Conservation (phyloP, 768 basidiomycete genomes). For the Mycena sanguinolenta region DNA sequence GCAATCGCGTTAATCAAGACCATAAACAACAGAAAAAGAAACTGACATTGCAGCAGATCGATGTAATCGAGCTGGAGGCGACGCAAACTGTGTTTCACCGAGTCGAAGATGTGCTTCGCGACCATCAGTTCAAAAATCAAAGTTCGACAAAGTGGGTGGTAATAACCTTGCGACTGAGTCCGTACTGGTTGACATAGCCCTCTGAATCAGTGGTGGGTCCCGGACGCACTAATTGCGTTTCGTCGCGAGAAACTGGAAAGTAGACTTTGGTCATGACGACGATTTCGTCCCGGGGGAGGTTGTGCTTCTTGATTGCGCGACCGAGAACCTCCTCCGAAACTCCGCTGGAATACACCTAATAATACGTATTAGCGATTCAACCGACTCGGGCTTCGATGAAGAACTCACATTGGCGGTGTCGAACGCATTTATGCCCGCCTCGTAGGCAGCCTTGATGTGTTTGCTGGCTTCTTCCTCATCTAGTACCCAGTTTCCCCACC, state of each 20-base stretch:
- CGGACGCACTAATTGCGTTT: slow-evolving; percentile 46
- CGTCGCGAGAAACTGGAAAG: slow-evolving; percentile 43
- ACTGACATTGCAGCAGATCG: slow-evolving; percentile 65
- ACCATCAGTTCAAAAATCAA: too few species aligned
- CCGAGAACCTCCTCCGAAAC: slow-evolving; percentile 57
- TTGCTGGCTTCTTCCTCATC: slow-evolving; percentile 16
- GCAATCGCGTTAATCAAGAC: background rate
- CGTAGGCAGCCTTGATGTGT: slow-evolving; percentile 41
- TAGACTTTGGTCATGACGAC: slow-evolving; percentile 60
- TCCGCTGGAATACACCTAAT: slow-evolving; percentile 24
- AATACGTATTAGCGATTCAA: background rate
- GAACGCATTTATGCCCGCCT: slow-evolving; percentile 52
- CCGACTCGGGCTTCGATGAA: background rate
- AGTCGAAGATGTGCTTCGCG: slow-evolving; percentile 72
- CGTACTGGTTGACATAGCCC: slow-evolving; percentile 61
- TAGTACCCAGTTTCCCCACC: slow-evolving; percentile 24
- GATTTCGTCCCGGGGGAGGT: slow-evolving; percentile 54
- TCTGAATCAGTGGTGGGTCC: slow-evolving; percentile 48
- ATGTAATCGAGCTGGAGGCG: slow-evolving; percentile 66
- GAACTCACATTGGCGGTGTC: slow-evolving; percentile 49
- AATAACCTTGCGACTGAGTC: slow-evolving; percentile 61
- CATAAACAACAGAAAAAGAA: background rate
- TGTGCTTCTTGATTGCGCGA: slow-evolving; percentile 51
- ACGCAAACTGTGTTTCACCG: slow-evolving; percentile 56
- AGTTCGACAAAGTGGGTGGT: too few species aligned